A percentile compares a stretch with the other conserved stretches of the same genome.
Evolutionary conservation across 2,329 filamentous ascomycete species (phyloP).

Genomic region (Venturia effusa): DNA sequence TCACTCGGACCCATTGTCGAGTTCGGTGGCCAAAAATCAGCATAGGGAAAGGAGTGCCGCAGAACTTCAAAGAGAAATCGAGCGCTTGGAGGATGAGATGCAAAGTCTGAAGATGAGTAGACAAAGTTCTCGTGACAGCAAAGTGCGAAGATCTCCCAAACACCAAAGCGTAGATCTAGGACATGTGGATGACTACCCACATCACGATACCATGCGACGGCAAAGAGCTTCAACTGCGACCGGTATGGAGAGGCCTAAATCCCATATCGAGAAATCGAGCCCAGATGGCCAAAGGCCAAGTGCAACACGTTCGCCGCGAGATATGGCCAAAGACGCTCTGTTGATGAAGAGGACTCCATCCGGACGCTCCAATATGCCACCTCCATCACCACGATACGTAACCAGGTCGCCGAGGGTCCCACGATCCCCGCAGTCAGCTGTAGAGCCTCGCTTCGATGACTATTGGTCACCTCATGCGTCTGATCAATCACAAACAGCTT

Average conservation of each 20-base stretch:
- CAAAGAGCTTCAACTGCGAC: slow-evolving; percentile 5
- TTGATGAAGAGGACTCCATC: slow-evolving; percentile 1
- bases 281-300: neutral
- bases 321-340: neutral
- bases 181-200: slow-evolving; percentile 5
- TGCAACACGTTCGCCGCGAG: slow-evolving; percentile 3
- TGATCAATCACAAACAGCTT: slow-evolving; percentile 2
- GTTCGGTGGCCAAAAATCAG: neutral
- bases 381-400: neutral
- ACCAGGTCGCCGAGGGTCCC: neutral
- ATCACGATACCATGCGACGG: slow-evolving; percentile 3
- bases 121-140: neutral
- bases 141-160: neutral
- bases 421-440: neutral
- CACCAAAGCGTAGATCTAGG: slow-evolving; percentile 10
- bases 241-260: slow-evolving; percentile 3
- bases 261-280: slow-evolving; percentile 1
- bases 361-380: neutral
- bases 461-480: neutral
- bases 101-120: neutral
- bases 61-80: neutral
- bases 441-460: slow-evolving; percentile 1
- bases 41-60: neutral
- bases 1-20: neutral
- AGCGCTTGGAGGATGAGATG: neutral